These are phyloP conservation scores for Pseudozyma tsukubaensis DNA, from an alignment of 1,284 basidiomycete species.

Conservation along the genomic window DNA sequence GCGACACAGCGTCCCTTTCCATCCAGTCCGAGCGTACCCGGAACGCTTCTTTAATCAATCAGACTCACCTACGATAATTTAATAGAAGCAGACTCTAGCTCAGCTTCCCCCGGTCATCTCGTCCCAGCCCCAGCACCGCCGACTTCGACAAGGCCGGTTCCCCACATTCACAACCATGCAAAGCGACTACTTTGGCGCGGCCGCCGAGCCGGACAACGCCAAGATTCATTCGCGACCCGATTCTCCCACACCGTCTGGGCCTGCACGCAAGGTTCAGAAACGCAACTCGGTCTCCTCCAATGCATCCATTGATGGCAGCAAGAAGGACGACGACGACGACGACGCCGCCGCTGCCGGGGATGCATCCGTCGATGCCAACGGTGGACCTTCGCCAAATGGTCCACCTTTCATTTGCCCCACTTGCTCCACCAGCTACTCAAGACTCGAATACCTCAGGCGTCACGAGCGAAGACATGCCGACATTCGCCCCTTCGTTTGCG, in stretches of 20 bases:
- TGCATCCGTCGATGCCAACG: constrained; percentile 22
- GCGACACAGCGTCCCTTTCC: too few species aligned
- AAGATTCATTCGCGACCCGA: constrained; percentile 34
- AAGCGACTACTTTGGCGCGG: constrained; percentile 49
- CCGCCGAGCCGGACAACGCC: constrained; percentile 35
- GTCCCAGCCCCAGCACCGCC: not conserved
- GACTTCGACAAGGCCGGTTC: not conserved
- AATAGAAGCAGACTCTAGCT: too few species aligned
- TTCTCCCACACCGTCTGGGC: constrained; percentile 29
- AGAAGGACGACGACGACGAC: constrained; percentile 20
- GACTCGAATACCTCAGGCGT: constrained; percentile 66
- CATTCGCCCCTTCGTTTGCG: constrained; percentile 66
- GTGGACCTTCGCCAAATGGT: constrained; percentile 46
- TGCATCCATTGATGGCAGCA: constrained; percentile 31
- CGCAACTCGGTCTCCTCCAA: constrained; percentile 36
- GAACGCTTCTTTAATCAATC: too few species aligned
- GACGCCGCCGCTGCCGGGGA: constrained; percentile 17
- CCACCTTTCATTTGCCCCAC: constrained; percentile 66
- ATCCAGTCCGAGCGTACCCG: too few species aligned
- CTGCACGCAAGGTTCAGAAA: constrained; percentile 44
- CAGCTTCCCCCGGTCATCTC: not conserved
- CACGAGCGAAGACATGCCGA: constrained; percentile 67
- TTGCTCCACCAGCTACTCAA: constrained; percentile 66
- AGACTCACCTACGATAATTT: too few species aligned
- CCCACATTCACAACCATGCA: constrained; percentile 17